Conservation (phyloP, 2,329 filamentous ascomycete genomes). For the Cladobotryum protrusum region DNA sequence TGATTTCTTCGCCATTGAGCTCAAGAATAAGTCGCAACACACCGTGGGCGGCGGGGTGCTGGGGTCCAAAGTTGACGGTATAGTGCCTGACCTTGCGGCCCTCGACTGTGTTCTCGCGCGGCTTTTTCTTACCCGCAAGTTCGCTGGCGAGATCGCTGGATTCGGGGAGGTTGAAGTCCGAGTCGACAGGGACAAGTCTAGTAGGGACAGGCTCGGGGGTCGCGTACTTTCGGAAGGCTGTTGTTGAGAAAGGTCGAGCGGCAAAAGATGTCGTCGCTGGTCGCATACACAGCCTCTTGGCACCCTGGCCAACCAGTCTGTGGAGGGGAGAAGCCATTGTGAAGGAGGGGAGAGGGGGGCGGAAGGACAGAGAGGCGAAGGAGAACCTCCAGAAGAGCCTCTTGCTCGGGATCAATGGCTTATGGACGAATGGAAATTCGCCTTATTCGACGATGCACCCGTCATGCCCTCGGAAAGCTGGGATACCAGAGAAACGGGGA, state of each 20-base stretch:
- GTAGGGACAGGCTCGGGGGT: conserved; percentile 47
- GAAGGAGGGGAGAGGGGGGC: conserved; percentile 24
- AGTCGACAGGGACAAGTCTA: conserved; percentile 58
- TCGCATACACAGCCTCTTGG: conserved; percentile 59
- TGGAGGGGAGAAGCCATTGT: conserved; percentile 63
- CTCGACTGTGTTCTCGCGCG: conserved; percentile 42
- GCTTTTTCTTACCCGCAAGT: conserved; percentile 38
- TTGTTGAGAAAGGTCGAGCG: conserved; percentile 60
- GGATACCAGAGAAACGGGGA: conserved; percentile 23
- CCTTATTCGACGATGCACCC: conserved; percentile 18
- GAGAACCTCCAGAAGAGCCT: conserved; percentile 28
- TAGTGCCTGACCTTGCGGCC: conserved; percentile 93
- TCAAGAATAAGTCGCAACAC: conserved; percentile 97
- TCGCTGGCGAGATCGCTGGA: conserved; percentile 41
- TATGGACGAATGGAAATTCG: conserved; percentile 19
- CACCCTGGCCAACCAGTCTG: conserved; percentile 65
- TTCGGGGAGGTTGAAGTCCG: conserved; percentile 51
- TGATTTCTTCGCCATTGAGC: conserved; percentile 94
- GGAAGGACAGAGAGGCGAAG: conserved; percentile 22
- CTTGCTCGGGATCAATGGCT: conserved; percentile 32
- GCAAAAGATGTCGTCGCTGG: conserved; percentile 30
- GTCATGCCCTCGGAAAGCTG: conserved; percentile 22
- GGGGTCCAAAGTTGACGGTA: conserved; percentile 98
- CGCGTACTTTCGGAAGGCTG: conserved; percentile 57
- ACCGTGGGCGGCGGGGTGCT: conserved; percentile 97